These are phyloP conservation scores for Backusella tarrabulga DNA, from an alignment of 192 early-diverging fungal species.

Conservation along the genomic window DNA sequence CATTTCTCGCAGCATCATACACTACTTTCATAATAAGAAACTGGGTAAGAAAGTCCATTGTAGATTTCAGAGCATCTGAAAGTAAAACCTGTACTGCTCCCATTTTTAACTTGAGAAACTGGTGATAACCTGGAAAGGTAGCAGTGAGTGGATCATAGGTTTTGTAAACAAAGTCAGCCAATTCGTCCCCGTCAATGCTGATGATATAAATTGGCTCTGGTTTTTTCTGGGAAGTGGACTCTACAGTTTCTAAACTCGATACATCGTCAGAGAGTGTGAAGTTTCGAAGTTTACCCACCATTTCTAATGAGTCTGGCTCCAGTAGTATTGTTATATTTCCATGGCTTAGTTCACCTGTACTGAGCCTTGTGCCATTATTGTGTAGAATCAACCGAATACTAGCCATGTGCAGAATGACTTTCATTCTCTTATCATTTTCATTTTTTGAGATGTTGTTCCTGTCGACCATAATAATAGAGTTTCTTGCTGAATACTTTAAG, in stretches of 20 bases:
- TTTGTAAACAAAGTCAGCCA: constrained; percentile 72
- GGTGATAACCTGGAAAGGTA: constrained; percentile 72
- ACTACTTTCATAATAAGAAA: constrained; percentile 72
- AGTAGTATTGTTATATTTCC: constrained; percentile 55
- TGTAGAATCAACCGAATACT: constrained; percentile 47
- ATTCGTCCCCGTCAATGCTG: constrained; percentile 68
- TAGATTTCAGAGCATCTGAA: constrained; percentile 55
- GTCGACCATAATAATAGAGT: neutral
- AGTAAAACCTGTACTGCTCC: constrained; percentile 63
- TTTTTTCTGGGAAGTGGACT: neutral
- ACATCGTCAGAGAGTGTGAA: constrained; percentile 51
- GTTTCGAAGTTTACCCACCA: constrained; percentile 55
- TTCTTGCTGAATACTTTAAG: neutral
- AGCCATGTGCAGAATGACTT: constrained; percentile 26
- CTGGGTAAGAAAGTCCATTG: constrained; percentile 65
- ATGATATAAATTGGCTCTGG: constrained; percentile 45
- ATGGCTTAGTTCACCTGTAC: constrained; percentile 54
- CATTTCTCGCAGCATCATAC: constrained; percentile 68
- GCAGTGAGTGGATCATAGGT: constrained; percentile 52
- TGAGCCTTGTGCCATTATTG: constrained; percentile 58
- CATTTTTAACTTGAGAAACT: constrained; percentile 56
- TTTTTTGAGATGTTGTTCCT: neutral
- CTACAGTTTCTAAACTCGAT: neutral
- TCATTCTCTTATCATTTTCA: constrained; percentile 4
- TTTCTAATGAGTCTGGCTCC: constrained; percentile 40